Evolutionary conservation across 2,329 filamentous ascomycete genomes (phyloP), one percentile per base, ranked within the genome.

Genomic region (Lachnellula suecica): DNA sequence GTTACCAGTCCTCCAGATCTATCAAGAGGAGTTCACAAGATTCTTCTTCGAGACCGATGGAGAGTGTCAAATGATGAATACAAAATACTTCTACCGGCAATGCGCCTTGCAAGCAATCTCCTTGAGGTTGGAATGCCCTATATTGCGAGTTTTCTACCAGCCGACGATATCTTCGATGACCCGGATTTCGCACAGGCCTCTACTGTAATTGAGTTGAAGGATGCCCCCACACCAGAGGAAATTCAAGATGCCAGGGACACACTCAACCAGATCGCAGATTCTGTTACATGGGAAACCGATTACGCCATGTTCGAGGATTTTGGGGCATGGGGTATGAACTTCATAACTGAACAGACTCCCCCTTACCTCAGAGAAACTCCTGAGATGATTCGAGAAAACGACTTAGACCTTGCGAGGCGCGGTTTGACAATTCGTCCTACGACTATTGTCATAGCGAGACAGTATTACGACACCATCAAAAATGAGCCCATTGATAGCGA

Each of bases 71-170:
- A 59, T 17, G 45, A 54, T n/a, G 57, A 62, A 24, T 63, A 62
- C 37, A 25, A 49, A 13, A 5, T 54, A 2, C 60, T 66, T 19
- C 42, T 54, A 2, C 63, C 59, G 10, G 63, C 59, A 34, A 58
- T 66, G 53, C 59, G 53, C 24, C 52, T 66, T 13, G 63, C 63
- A 20, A 56, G 58, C 7, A 53, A 57, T 9, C 48, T 65, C 15
- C 22, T 65, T 17, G 38, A 54, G 15, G 56, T 57, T 4, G 61
- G 58, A 8, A 53, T 60, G 44, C 58, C 57, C 24, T 64, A 62
- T 40, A 44, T 63, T 23, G 49, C 56, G 15, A 55, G 31, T 38
- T 66, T 64, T 42, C 49, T 65, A 2, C 61, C 59, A 10, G 49
- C 54, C 5, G 47, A 56, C n/a, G 34, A 43, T 23, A 31, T 58